Evolutionary conservation across 1,284 basidiomycete genomes (phyloP), one percentile per base, ranked within the genome.

Genomic region (Cryptococcus sp.): DNA sequence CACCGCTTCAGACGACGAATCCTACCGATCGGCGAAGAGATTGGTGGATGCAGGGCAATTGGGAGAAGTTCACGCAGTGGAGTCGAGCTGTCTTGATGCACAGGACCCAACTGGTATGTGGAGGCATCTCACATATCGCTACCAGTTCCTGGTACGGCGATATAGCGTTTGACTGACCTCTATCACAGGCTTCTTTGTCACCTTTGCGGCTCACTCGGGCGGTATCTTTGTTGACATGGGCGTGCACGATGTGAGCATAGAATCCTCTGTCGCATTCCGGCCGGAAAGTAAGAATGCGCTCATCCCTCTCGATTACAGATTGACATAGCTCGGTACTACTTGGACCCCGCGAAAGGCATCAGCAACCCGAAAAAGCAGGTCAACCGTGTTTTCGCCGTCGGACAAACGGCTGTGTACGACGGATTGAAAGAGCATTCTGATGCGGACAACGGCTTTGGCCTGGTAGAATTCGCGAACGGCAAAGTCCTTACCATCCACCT

Each of bases 71-170:
- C 58, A 55, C 50, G n/a, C 57, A 7, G 52, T 63, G 38, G 55
- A 63, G 23, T 60, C 51, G 20, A 56, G 54, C 22, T 62, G 59
- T 16, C 54, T 55, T 39, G 66, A 67, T 49, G 30, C 49, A 50
- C 57, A 54, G 43, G 58, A 67, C 50, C 54, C 63, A 0, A 42
- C 54, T n/a, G 52, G 52, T 61, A 41, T 35, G 50, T 42, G 39
- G 64, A 6, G 63, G 71, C 23, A 70, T 69, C 0, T 64, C 69
- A 11, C 20, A 69, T 35, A 68, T 73, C 45, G 63, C 69, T 1
- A 64, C 60, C 10, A 58, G 54, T 38, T 30, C 72, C 11, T 38
- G 57, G 4, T 55, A 45, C 10, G 70, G 72, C 53, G 68, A 62
- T 3, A 46, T n/a, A 55, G 71, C 0, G 61, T 62, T n/a, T 25